A percentile compares a stretch with the other conserved stretches of the same genome.
phyloP scores from a whole-genome alignment of 371 early-diverging fungal genomes.

The Cokeromyces recurvatus region DNA sequence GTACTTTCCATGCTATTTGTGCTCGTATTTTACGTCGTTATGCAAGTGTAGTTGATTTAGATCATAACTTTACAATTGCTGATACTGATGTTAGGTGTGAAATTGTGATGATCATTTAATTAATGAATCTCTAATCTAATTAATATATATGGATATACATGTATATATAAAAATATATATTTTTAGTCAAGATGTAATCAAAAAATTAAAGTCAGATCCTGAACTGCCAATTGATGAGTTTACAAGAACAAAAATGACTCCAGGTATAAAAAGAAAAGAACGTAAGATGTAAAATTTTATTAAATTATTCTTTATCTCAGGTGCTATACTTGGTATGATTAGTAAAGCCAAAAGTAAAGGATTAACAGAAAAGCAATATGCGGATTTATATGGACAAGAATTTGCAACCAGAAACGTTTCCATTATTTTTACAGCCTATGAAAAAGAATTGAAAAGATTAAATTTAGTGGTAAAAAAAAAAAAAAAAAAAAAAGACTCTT shows the following conservation, averaged over 20 bases:
- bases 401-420: constrained; percentile 9
- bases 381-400: background rate
- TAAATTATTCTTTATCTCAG: constrained; percentile 12
- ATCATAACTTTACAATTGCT: constrained; percentile 42
- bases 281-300: background rate
- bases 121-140: background rate
- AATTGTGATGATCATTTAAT: too few relatives aligned
- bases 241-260: background rate
- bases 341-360: constrained; percentile 29
- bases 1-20: constrained; percentile 63
- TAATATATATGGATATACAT: too few relatives aligned
- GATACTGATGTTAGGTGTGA: constrained; percentile 34
- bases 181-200: constrained; percentile 22
- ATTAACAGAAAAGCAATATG: constrained; percentile 9
- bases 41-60: constrained; percentile 20
- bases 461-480: constrained; percentile 30
- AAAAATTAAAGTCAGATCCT: constrained; percentile 6
- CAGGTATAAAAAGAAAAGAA: constrained; percentile 4
- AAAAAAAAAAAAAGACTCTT: background rate
- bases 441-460: constrained; percentile 28
- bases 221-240: background rate
- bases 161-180: background rate
- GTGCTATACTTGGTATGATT: constrained; percentile 21
- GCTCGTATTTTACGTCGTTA: constrained; percentile 32
- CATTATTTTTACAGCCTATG: constrained; percentile 32